Evolutionary conservation across 805 yeast genomes (phyloP).

Genomic region (Komagataella mondaviorum): DNA sequence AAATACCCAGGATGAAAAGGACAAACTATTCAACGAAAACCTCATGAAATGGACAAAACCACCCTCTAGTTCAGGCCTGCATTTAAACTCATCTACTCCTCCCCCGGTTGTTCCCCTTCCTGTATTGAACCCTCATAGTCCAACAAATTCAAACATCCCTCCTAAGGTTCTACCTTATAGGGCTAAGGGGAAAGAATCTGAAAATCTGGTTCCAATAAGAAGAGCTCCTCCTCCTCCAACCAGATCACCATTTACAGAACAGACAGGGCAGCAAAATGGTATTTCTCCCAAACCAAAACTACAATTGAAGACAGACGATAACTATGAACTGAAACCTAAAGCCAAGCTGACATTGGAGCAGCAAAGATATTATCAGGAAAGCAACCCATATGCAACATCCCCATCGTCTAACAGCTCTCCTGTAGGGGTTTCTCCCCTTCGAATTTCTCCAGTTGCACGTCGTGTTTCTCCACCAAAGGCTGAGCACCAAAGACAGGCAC

Average conservation of each 20-base stretch:
- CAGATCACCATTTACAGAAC: conserved; percentile 9
- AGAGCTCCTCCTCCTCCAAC: conserved; percentile 23
- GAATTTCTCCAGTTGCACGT: neutral
- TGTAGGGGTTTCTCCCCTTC: neutral
- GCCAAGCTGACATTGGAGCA: neutral
- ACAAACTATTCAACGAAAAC: conserved; percentile 10
- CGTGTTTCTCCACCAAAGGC: neutral
- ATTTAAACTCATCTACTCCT: conserved; percentile 2
- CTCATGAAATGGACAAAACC: conserved; percentile 31
- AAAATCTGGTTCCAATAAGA: conserved; percentile 7
- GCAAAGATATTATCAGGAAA: neutral
- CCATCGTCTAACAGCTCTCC: neutral
- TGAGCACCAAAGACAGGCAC: neutral
- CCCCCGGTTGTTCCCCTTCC: conserved; percentile 2
- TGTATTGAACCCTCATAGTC: conserved; percentile 6
- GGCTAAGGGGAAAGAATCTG: conserved; percentile 7
- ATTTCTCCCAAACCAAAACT: neutral
- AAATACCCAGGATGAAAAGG: neutral
- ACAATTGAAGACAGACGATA: neutral
- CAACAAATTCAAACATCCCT: conserved; percentile 18
- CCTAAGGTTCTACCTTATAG: conserved; percentile 23
- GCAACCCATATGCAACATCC: neutral
- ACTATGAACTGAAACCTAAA: neutral
- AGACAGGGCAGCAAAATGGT: neutral
- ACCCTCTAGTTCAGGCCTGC: conserved; percentile 7